Evolutionary conservation across 305 asterid genomes (phyloP), one percentile per base, ranked within the genome.

Genomic region (Fraxinus velutina): DNA sequence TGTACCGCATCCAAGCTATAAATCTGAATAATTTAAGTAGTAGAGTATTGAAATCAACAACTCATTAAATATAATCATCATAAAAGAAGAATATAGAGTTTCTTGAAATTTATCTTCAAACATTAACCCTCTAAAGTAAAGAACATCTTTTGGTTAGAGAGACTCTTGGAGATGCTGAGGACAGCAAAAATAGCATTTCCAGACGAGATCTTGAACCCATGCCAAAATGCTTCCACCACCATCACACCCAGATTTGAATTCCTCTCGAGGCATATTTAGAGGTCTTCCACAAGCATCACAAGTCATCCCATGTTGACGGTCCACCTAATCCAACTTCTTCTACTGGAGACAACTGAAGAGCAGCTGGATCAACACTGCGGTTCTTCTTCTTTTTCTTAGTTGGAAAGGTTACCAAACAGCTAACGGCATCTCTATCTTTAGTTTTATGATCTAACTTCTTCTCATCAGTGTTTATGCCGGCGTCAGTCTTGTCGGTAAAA

Each of bases 261-360:
- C 71, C 32, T 60, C 12, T 19, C 15, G 10, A 60, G 71, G 71
- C 71, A 6, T 21, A 60, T 21, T 0, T 19, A 12, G 17, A 27
- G 36, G n/a, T 12, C 37, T 29, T 29, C 39, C 17, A 70, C 75
- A 70, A 13, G 44, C 24, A 70, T 62, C 80, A 78, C 42, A 81
- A 75, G 22, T 83, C 86, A 85, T 81, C 97, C 99, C 99, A 95
- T 21, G 95, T 90, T n/a, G 99, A 92, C 34, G 90, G 86, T 15
- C 98, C 99, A 9, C 98, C 98, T 82, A 92, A 84, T 24, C 99
- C 98, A 75, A 95, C 86, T 81, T 92, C 93, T 55, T 70, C 89
- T 9, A 42, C 91, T 52, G 73, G 82, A 19, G 90, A 81, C 74
- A 81, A 50, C 76, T 88, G 90, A 1, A 90, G 80, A 76, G 87